Base-by-base conservation (phyloP, 495 filamentous ascomycete species). In the Oidiodendron maius region DNA sequence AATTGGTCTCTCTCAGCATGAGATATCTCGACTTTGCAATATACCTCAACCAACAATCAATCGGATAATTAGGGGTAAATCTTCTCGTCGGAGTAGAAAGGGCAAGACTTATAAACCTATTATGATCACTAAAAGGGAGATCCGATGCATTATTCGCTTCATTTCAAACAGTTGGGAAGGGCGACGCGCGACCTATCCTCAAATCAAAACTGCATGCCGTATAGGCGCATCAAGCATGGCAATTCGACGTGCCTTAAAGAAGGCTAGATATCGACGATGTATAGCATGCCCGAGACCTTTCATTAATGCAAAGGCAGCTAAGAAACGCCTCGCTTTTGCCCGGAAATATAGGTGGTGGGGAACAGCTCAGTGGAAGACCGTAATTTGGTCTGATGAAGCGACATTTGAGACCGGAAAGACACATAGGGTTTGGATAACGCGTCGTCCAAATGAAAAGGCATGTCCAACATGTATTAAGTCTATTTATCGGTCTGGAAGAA, bases 391-490 rank as follows among this genome's bases (percentile, higher is more conserved):
- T 10, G 36, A 39, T 39, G 36, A 39, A 16, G 12, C 9, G 6
- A 12, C 12, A 12, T 47, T 37, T 48, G 47, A 46, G 42, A 38
- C 20, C 13, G 23, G 43, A 17, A 46, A 52, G 32, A 45, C 22
- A 26, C 32, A 36, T 9, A 39, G 32, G 22, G 34, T 46, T 6
- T 52, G 34, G 4, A 37, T 52, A 2, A 52, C 35, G 12, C 32
- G 50, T 20, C 3, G 42, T 16, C n/a, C 35, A 18, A 30, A 41
- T 6, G 43, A 52, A 22, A 52, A 41, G 50, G 40, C 30, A 6
- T 35, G 22, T 23, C 35, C 3, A 11, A 23, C 39, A 5, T 52
- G 20, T 52, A 52, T 52, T 16, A 2, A 52, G 25, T 52, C 22
- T 1, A 20, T 39, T 6, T 53, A 48, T 44, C 4, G 44, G 12